Percentiles rank a stretch among this genome's conserved stretches.
These are phyloP conservation scores for Nemophila menziesii DNA, from an alignment of 257 asterid species.

Conservation along the genomic window DNA sequence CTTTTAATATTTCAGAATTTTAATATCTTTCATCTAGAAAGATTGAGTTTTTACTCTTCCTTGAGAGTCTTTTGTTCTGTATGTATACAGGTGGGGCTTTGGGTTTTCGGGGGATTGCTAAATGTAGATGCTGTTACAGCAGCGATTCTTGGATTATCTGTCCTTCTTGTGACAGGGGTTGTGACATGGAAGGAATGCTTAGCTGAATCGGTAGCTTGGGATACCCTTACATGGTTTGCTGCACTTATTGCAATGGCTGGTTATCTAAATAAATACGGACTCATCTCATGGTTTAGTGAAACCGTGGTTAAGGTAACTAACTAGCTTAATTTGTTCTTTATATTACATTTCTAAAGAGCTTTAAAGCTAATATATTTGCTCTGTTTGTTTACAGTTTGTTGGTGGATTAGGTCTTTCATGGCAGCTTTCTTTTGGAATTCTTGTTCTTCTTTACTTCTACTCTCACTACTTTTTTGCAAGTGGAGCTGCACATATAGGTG, in stretches of 20 bases:
- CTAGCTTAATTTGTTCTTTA: not conserved
- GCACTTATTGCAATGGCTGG: slow-evolving; percentile 99
- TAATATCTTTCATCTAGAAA: no score
- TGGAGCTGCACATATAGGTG: slow-evolving; percentile 97
- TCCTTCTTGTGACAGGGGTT: slow-evolving; percentile 81
- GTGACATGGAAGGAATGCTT: slow-evolving; percentile 98
- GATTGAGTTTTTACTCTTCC: not conserved
- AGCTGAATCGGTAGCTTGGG: slow-evolving; percentile 99
- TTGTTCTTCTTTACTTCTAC: slow-evolving; percentile 85
- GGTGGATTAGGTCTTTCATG: slow-evolving; percentile 94
- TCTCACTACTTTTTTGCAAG: slow-evolving; percentile 98
- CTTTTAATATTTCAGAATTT: not conserved
- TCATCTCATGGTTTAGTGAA: slow-evolving; percentile 95
- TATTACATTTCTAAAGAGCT: not conserved
- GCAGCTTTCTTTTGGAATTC: slow-evolving; percentile 92
- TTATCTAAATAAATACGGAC: slow-evolving; percentile 89
- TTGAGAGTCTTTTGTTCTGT: slow-evolving; percentile 3
- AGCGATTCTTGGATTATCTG: slow-evolving; percentile 85
- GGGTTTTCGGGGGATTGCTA: slow-evolving; percentile 72
- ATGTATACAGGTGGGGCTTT: slow-evolving; percentile 71
- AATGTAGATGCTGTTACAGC: slow-evolving; percentile 96
- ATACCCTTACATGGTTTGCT: slow-evolving; percentile 97
- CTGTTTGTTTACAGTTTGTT: slow-evolving; percentile 45
- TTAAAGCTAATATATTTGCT: slow-evolving; percentile 4
- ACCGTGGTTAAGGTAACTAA: slow-evolving; percentile 67